phyloP scores from a whole-genome alignment of 352 stramenopile species.

The Phytophthora pseudosyringae region DNA sequence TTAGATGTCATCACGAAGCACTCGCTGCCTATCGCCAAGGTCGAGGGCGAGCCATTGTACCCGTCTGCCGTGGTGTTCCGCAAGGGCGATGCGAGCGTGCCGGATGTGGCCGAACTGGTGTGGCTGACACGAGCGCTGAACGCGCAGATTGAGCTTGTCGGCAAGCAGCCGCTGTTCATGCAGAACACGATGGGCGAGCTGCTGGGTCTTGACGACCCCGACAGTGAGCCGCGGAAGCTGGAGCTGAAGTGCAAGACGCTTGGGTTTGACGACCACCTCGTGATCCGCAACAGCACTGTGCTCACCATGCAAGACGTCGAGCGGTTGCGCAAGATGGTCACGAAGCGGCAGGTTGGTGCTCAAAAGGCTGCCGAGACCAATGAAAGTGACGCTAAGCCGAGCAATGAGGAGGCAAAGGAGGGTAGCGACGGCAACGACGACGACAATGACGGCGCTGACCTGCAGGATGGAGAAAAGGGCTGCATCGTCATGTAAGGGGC shows the following conservation, averaged over 20 bases:
- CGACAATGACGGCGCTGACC: conserved; percentile 25
- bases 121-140: conserved; percentile 76
- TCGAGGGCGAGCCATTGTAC: conserved; percentile 60
- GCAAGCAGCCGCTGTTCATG: conserved; percentile 78
- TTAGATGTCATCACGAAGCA: conserved; percentile 76
- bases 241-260: conserved; percentile 66
- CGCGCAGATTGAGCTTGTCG: conserved; percentile 67
- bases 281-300: conserved; percentile 83
- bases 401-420: conserved; percentile 20
- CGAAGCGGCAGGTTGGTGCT: conserved; percentile 36
- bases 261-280: conserved; percentile 65
- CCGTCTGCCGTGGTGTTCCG: conserved; percentile 77
- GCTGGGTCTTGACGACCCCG: conserved; percentile 58
- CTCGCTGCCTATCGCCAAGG: conserved; percentile 48
- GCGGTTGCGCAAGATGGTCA: conserved; percentile 56
- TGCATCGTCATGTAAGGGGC: conserved; percentile 42
- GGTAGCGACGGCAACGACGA: conserved; percentile 28
- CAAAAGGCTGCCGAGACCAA: conserved; percentile 10
- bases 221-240: conserved; percentile 57
- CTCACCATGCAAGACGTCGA: conserved; percentile 80
- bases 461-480: conserved; percentile 36
- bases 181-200: conserved; percentile 68
- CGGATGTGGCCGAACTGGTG: conserved; percentile 66
- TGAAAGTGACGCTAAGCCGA: conserved; percentile 4
- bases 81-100: conserved; percentile 68